Base-by-base conservation (phyloP, 2,329 filamentous ascomycete species). In the Malbranchea zuffiana region DNA sequence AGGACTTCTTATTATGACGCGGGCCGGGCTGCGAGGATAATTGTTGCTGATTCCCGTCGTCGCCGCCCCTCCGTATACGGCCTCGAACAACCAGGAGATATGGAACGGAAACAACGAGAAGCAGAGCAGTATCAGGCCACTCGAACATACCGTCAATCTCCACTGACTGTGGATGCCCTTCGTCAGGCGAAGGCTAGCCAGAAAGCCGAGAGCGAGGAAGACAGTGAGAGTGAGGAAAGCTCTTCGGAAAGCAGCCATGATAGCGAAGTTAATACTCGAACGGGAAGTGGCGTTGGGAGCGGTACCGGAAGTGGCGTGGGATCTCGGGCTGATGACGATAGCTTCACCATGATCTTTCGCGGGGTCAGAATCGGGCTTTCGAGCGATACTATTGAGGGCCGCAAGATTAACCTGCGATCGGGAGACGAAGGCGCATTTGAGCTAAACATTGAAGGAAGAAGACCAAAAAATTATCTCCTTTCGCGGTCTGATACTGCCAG, bases 41-140 rank as follows among this genome's bases (percentile, higher is more conserved):
- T 54, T 1, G 51, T 61, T 12, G 58, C 57, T 32, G 52, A 47
- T 39, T 51, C 51, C 26, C 51, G 54, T 13, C 59, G 58, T 17
- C 57, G 56, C 11, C 56, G 51, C 12, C 43, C 50, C 10, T 45
- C 50, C 13, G 57, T 61, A 39, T 52, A 59, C 37, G 47, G 50
- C n/a, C 44, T 51, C 0, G 48, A 44, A 42, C 12, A 53, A 49
- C 15, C 21, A 5, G 20, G 32, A 10, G 50, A 50, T 20, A 24
- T 62, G n/a, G 61, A 61, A 37, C 52, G 60, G 18, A 59, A 57
- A 35, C 53, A 59, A 13, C 51, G 54, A 1, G 54, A 50, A 28
- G 55, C 50, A 3, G 61, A 64, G 43, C 51, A 56, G 37, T 63
- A 65, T 40, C 60, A 63, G 43, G 58, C 55, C n/a, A 45, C 49